Conservation (phyloP, 352 stramenopile species). For the Globisporangium irregulare region DNA sequence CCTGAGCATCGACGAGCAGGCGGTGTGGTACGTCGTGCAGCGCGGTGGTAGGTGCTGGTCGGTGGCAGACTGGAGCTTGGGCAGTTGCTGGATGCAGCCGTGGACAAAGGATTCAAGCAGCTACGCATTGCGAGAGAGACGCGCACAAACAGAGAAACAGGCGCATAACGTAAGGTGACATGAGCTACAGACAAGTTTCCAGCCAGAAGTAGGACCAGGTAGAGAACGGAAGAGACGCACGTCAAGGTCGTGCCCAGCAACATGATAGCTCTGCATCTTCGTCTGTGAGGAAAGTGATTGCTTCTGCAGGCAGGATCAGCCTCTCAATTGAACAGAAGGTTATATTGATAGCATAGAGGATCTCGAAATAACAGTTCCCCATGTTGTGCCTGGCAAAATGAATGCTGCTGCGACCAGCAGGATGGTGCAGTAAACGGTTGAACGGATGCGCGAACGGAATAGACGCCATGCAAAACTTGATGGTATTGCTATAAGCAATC, state of each 20-base stretch:
- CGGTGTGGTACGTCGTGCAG: not conserved
- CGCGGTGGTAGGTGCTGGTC: not conserved
- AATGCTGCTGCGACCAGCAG: too few species aligned
- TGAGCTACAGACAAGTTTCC: not conserved
- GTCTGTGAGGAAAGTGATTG: not conserved
- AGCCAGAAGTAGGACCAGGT: not conserved
- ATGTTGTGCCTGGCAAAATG: too few species aligned
- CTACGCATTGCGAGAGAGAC: not conserved
- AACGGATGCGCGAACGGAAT: not conserved
- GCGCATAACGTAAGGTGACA: not conserved
- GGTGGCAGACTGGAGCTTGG: not conserved
- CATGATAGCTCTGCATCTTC: not conserved
- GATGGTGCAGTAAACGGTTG: too few species aligned
- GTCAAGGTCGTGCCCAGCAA: not conserved
- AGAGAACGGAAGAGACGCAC: not conserved
- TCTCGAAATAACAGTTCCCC: too few species aligned
- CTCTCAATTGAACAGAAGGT: too few species aligned
- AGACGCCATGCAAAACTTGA: not conserved
- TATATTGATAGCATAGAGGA: too few species aligned
- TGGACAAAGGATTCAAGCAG: not conserved
- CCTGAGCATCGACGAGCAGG: not conserved
- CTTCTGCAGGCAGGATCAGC: not conserved
- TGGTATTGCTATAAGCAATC: not conserved
- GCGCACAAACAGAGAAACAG: not conserved
- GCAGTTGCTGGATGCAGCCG: not conserved